phyloP scores from a whole-genome alignment of 176 grass and related monocot genomes.

The Stipa capillata region DNA sequence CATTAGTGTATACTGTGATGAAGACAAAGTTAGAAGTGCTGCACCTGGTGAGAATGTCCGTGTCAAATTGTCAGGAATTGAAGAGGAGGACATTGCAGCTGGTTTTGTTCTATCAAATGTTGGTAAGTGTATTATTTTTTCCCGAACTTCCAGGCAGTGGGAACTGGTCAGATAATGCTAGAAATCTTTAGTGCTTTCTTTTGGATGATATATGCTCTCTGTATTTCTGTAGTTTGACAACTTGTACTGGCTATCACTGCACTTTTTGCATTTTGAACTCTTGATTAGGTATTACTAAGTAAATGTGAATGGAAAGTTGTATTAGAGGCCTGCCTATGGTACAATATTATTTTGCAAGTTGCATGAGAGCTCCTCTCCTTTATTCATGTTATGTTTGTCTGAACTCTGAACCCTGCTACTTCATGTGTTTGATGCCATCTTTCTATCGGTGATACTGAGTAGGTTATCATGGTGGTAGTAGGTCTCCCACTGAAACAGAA shows the following conservation, averaged over 20 bases:
- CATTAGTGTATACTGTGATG: conserved; percentile 45
- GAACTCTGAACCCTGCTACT: neutral
- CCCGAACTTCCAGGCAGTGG: neutral
- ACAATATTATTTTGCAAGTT: neutral
- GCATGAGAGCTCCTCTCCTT: neutral
- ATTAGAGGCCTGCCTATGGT: neutral
- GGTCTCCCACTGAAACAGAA: neutral
- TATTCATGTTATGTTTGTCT: neutral
- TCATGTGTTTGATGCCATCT: neutral
- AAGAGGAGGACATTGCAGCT: conserved; percentile 45
- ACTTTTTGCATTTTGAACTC: neutral
- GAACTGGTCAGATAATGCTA: neutral
- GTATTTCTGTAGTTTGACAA: neutral
- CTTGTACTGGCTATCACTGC: neutral
- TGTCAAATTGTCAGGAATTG: too few species aligned
- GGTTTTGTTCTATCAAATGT: conserved; percentile 64
- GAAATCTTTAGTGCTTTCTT: neutral
- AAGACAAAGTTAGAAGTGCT: conserved; percentile 34
- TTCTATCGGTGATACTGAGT: neutral
- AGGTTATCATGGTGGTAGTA: neutral
- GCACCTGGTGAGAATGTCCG: conserved; percentile 49
- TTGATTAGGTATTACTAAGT: neutral
- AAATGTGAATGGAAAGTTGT: neutral
- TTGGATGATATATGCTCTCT: neutral
- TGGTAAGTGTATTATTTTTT: conserved; percentile 25